These are phyloP conservation scores for Hydnomerulius pinastri DNA, from an alignment of 768 basidiomycete genomes.

Conservation along the genomic window DNA sequence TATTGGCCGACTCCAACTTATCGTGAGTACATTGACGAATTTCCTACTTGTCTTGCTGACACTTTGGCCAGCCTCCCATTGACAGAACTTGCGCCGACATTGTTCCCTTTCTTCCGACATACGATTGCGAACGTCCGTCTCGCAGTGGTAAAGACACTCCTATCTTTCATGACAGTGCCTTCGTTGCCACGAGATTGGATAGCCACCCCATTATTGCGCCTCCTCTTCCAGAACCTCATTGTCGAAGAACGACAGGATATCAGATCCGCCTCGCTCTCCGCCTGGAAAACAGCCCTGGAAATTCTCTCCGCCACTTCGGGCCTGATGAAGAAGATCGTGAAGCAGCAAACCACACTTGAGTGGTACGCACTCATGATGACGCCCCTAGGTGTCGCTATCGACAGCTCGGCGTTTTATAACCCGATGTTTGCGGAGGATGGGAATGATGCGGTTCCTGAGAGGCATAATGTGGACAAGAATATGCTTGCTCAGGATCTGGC, in stretches of 20 bases:
- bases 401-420: slow-evolving; percentile 67
- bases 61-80: slow-evolving; percentile 63
- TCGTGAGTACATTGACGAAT: slow-evolving; percentile 55
- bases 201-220: slow-evolving; percentile 67
- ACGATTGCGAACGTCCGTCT: slow-evolving; percentile 92
- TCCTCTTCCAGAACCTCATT: slow-evolving; percentile 92
- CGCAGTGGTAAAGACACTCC: slow-evolving; percentile 87
- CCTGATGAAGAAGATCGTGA: slow-evolving; percentile 53
- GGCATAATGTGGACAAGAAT: slow-evolving; percentile 95
- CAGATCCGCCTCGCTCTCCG: slow-evolving; percentile 65
- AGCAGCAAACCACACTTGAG: slow-evolving; percentile 63
- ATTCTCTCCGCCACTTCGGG: slow-evolving; percentile 49
- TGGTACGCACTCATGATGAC: slow-evolving; percentile 93
- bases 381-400: slow-evolving; percentile 80
- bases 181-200: slow-evolving; percentile 84
- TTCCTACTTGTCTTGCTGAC: slow-evolving; percentile 6
- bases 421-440: slow-evolving; percentile 53
- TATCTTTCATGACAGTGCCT: slow-evolving; percentile 80
- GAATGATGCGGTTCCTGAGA: slow-evolving; percentile 48
- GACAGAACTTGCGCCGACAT: slow-evolving; percentile 76
- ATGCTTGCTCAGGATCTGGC: slow-evolving; percentile 91
- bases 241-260: slow-evolving; percentile 90
- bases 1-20: slow-evolving; percentile 65
- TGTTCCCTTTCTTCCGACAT: slow-evolving; percentile 97
- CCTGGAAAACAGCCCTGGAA: slow-evolving; percentile 74